Percentiles rank a stretch among this genome's conserved stretches.
phyloP scores from a whole-genome alignment of 1,139 yeast genomes.

The Suhomyces wounanorum region DNA sequence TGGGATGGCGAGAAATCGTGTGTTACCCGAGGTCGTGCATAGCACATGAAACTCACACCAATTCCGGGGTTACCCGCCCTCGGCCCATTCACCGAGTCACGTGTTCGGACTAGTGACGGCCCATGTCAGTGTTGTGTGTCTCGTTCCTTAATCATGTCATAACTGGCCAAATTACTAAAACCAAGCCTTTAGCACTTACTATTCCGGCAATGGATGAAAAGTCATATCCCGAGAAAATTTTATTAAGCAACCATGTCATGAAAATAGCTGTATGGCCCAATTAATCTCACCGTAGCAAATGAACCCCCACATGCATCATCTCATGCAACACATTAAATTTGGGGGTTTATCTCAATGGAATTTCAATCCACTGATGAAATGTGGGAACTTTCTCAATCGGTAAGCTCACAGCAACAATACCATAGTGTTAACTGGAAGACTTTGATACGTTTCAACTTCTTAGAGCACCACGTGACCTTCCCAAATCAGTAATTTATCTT shows the following conservation, averaged over 20 bases:
- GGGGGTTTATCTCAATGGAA: neutral
- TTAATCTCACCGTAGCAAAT: too few species aligned
- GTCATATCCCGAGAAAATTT: neutral
- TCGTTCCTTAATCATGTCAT: conserved; percentile 8
- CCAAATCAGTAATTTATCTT: neutral
- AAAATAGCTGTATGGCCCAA: neutral
- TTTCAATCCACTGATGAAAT: too few species aligned
- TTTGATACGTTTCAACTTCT: neutral
- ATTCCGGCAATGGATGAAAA: neutral
- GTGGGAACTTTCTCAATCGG: too few species aligned
- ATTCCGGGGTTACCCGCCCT: too few species aligned
- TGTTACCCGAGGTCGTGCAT: conserved; percentile 5
- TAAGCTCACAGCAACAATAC: too few species aligned
- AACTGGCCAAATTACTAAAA: neutral
- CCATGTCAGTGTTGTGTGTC: conserved; percentile 8
- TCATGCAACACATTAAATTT: too few species aligned
- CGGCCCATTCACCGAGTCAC: too few species aligned
- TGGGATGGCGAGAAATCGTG: conserved; percentile 4
- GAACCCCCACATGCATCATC: too few species aligned
- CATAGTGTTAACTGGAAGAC: too few species aligned
- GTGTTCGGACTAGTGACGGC: conserved; percentile 5
- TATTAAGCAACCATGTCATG: neutral
- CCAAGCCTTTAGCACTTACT: neutral
- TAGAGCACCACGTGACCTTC: neutral
- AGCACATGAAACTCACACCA: neutral